Base-by-base conservation (phyloP, 257 asterid genomes). In the Ocimum tenuiflorum region DNA sequence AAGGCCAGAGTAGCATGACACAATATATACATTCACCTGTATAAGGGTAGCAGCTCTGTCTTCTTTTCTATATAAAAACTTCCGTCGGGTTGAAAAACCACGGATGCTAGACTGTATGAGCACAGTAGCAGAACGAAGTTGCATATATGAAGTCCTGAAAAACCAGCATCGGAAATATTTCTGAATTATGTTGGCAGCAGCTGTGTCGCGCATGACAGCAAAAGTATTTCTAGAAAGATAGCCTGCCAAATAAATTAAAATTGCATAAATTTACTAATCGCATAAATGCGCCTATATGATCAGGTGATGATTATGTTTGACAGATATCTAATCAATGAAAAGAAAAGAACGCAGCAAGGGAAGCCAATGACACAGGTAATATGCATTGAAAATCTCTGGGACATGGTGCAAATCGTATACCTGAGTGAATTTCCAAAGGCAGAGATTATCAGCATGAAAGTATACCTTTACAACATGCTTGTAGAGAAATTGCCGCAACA, bases 391-490 rank as follows among this genome's bases (percentile, higher is more conserved):
- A 72, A 46, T 47, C n/a, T 20, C 12, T 19, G 6, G 50, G 9
- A 38, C 57, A 58, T 62, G 60, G 53, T 49, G 52, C 50, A 50
- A 60, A 51, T 43, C 7, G 11, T 60, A 59, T 18, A 53, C 43
- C 60, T 14, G 36, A 58, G 43, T 12, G 22, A 52, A 19, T 8
- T 49, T 42, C 38, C 23, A 43, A 48, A 48, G 63, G 23, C 42
- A 43, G 36, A 57, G 52, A 54, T 8, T 4, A n/a, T n/a, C n/a
- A n/a, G n/a, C 31, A 27, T 45, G 49, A 45, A 13, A 66, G 76
- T 64, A 41, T 67, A 92, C 99, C 99, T 92, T 95, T 86, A 81
- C 96, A 87, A 76, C 82, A 84, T 64, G 99, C 79, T 79, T 92
- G 99, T 14, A 92, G 74, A 61, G 84, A 80, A 75, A 83, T 77